phyloP scores from a whole-genome alignment of 257 asterid species.

The Nicotiana attenuata region DNA sequence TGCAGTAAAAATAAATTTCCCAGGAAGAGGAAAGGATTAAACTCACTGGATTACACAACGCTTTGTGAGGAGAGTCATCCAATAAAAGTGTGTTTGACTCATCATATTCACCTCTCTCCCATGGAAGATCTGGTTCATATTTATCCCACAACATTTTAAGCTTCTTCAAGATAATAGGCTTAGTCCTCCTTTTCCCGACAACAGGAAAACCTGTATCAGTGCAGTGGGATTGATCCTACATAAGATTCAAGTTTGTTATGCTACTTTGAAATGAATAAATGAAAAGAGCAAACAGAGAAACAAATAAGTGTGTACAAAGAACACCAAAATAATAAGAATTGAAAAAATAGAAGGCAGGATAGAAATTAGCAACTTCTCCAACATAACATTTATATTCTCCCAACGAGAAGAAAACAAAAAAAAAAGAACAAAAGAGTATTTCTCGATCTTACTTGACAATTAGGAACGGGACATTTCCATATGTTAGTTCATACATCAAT shows the following conservation, averaged over 20 bases:
- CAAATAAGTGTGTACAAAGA: neutral
- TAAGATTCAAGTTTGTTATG: slow-evolving; percentile 5
- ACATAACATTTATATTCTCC: neutral
- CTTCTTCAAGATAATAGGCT: slow-evolving; percentile 75
- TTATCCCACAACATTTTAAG: slow-evolving; percentile 76
- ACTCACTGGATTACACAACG: slow-evolving; percentile 77
- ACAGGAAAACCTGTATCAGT: slow-evolving; percentile 47
- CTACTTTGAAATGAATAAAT: neutral
- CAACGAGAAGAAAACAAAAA: neutral
- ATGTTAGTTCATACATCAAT: neutral
- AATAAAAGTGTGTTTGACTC: slow-evolving; percentile 76
- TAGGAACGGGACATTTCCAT: neutral
- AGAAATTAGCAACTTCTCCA: neutral
- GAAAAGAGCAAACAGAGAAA: neutral
- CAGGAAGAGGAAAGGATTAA: slow-evolving; percentile 16
- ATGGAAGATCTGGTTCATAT: slow-evolving; percentile 58
- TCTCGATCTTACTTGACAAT: neutral
- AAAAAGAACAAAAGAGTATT: too few species aligned
- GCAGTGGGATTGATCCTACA: slow-evolving; percentile 85
- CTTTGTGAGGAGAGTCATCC: slow-evolving; percentile 84
- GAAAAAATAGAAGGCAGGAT: neutral
- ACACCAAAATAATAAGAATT: neutral
- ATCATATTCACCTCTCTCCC: slow-evolving; percentile 71
- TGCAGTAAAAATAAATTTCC: slow-evolving; percentile 20
- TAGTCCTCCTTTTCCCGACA: slow-evolving; percentile 43